phyloP scores from a whole-genome alignment of 176 grass and related monocot species.

The Carex parvula region DNA sequence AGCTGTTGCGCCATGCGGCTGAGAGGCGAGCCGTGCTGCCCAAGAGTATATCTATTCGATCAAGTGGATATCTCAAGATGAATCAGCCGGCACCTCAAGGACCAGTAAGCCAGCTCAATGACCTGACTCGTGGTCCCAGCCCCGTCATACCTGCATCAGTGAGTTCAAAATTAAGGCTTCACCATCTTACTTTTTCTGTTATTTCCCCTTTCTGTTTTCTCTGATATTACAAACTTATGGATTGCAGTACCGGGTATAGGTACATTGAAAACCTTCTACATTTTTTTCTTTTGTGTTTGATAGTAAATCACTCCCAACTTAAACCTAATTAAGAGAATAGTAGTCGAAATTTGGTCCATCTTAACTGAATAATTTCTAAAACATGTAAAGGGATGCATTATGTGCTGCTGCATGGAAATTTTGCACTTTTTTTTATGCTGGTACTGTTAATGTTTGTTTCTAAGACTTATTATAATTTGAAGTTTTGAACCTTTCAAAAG shows the following conservation, averaged over 20 bases:
- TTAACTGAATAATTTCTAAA: background rate
- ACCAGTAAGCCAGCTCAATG: constrained; percentile 8
- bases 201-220: background rate
- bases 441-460: background rate
- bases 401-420: background rate
- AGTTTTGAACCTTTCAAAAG: background rate
- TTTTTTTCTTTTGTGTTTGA: background rate
- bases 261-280: background rate
- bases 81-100: constrained; percentile 8
- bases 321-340: background rate
- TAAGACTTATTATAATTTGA: background rate
- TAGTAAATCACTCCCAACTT: background rate
- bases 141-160: constrained; percentile 36
- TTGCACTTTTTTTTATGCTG: background rate
- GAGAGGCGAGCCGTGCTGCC: constrained; percentile 51
- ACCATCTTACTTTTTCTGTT: background rate
- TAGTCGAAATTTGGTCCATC: background rate
- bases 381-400: background rate
- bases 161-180: constrained; percentile 31
- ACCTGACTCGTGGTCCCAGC: constrained; percentile 32
- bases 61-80: constrained; percentile 74
- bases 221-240: background rate
- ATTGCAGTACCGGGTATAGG: background rate
- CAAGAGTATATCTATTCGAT: constrained; percentile 87
- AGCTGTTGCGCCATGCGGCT: constrained; percentile 21